phyloP scores from a whole-genome alignment of 257 asterid species.

The Gynochthodes officinalis region DNA sequence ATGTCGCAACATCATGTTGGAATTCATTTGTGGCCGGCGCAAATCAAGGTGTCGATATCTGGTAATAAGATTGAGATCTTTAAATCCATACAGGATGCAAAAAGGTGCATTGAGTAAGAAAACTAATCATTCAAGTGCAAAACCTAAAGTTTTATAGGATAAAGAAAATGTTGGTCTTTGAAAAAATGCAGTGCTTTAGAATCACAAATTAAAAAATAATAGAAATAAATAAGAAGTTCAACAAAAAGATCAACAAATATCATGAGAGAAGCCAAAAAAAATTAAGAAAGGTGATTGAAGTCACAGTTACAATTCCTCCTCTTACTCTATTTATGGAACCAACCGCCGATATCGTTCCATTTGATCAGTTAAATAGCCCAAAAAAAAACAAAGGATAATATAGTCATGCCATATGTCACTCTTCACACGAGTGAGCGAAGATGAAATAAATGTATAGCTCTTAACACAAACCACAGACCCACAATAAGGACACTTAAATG shows the following conservation, averaged over 20 bases:
- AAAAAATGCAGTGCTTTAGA: background rate
- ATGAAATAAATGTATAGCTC: background rate
- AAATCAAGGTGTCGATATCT: constrained; percentile 96
- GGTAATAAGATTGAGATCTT: constrained; percentile 19
- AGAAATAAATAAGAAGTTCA: background rate
- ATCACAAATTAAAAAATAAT: background rate
- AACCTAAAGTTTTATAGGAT: background rate
- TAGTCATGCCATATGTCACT: background rate
- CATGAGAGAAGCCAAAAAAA: background rate
- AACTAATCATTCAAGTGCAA: background rate
- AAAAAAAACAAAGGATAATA: background rate
- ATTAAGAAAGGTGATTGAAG: background rate
- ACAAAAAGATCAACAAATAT: background rate
- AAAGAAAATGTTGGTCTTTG: background rate
- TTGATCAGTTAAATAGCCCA: background rate
- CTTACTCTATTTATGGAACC: background rate
- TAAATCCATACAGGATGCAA: constrained; percentile 15
- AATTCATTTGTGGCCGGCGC: constrained; percentile 73
- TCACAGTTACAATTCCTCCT: background rate
- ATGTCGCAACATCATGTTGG: constrained; percentile 84
- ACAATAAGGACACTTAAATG: background rate
- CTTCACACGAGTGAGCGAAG: background rate
- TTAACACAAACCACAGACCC: background rate
- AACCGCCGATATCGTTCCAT: background rate
- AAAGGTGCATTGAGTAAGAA: background rate